Conservation (phyloP, 2,329 filamentous ascomycete species). For the Cladophialophora chaetospira region DNA sequence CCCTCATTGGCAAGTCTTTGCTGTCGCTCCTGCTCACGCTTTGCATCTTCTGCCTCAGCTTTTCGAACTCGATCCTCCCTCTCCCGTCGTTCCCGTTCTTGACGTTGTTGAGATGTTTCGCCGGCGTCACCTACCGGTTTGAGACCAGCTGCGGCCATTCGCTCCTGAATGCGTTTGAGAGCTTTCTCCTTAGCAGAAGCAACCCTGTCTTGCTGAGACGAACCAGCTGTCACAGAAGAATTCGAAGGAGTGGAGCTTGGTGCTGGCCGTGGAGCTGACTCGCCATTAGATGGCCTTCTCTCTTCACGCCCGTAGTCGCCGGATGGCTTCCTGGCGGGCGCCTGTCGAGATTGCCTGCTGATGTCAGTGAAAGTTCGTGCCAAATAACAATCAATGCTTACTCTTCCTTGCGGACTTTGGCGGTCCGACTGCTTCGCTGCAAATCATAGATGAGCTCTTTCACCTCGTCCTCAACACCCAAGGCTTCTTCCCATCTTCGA, state of each 20-base stretch:
- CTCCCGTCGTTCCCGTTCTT: slow-evolving; percentile 85
- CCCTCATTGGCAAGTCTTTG: slow-evolving; percentile 79
- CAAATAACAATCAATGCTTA: slow-evolving; percentile 37
- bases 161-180: slow-evolving; percentile 94
- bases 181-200: slow-evolving; percentile 97
- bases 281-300: slow-evolving; percentile 54
- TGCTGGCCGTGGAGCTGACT: slow-evolving; percentile 40
- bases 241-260: slow-evolving; percentile 54
- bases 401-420: slow-evolving; percentile 68
- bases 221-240: slow-evolving; percentile 77
- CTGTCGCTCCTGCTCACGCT: slow-evolving; percentile 83
- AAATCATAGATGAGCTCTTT: slow-evolving; percentile 98
- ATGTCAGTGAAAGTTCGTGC: slow-evolving; percentile 11
- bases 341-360: slow-evolving; percentile 51
- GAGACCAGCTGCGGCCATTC: slow-evolving; percentile 88
- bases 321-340: slow-evolving; percentile 51
- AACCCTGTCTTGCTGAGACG: slow-evolving; percentile 88
- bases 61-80: slow-evolving; percentile 82
- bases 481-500: slow-evolving; percentile 90
- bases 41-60: slow-evolving; percentile 91
- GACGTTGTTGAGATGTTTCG: slow-evolving; percentile 79
- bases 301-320: slow-evolving; percentile 53
- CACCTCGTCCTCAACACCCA: slow-evolving; percentile 95
- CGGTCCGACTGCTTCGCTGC: slow-evolving; percentile 78
- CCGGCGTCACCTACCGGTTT: slow-evolving; percentile 77